Percentiles rank a stretch among this genome's conserved stretches.
These are phyloP conservation scores for Xylaria polymorpha DNA, from an alignment of 2,329 filamentous ascomycete species.

Conservation along the genomic window DNA sequence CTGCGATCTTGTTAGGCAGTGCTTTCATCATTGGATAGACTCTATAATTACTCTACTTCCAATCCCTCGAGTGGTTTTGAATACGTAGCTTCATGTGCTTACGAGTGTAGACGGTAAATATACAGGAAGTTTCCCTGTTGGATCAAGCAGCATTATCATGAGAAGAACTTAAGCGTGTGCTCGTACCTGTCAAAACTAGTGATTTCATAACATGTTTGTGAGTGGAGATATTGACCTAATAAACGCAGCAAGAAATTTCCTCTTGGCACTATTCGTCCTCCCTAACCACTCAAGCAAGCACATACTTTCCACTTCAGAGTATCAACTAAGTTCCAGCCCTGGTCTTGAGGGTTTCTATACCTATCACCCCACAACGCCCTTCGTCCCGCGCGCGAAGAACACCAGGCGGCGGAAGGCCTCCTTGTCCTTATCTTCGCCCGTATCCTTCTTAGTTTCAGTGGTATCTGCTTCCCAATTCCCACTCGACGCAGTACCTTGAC, in stretches of 20 bases:
- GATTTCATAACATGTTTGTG: neutral
- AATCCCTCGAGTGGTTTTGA: neutral
- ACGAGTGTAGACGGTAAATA: neutral
- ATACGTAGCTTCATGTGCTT: neutral
- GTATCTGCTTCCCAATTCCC: neutral
- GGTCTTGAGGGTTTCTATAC: neutral
- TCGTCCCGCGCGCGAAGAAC: constrained; percentile 62
- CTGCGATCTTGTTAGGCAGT: constrained; percentile 81
- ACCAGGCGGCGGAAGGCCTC: constrained; percentile 56
- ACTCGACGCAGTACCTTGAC: neutral
- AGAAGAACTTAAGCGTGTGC: neutral
- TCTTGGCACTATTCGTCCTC: neutral
- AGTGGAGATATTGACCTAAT: neutral
- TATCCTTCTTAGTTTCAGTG: neutral
- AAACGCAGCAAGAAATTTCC: neutral
- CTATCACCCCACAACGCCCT: constrained; percentile 3
- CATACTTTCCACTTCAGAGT: neutral
- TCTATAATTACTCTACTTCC: neutral
- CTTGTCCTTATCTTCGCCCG: constrained; percentile 34
- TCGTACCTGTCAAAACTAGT: neutral
- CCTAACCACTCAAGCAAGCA: neutral
- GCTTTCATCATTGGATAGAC: constrained; percentile 66
- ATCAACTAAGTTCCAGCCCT: neutral
- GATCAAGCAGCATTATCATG: neutral
- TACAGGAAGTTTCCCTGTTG: neutral